These are phyloP conservation scores for Pyrrhoderma noxium DNA, from an alignment of 1,284 basidiomycete species.

Conservation along the genomic window DNA sequence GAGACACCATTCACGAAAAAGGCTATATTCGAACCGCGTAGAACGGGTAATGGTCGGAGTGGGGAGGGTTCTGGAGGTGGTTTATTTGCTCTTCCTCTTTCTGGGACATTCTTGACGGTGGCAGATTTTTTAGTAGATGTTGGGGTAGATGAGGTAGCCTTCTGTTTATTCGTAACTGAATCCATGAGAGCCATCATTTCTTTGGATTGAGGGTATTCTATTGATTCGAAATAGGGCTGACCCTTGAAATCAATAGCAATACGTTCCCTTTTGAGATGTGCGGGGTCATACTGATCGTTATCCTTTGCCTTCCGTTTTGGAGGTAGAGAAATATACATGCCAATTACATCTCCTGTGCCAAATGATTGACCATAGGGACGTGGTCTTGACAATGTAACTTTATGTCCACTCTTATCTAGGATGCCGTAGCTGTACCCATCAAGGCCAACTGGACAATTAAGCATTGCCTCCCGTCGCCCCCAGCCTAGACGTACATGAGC, in stretches of 20 bases:
- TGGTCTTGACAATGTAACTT: slow-evolving; percentile 78
- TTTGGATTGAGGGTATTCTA: slow-evolving; percentile 87
- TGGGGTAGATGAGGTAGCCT: slow-evolving; percentile 49
- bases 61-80: slow-evolving; percentile 28
- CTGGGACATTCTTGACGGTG: slow-evolving; percentile 58
- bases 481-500: slow-evolving; percentile 89
- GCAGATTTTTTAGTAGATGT: slow-evolving; percentile 56
- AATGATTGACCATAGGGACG: slow-evolving; percentile 73
- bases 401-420: slow-evolving; percentile 89
- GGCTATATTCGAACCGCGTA: slow-evolving; percentile 70
- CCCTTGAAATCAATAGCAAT: slow-evolving; percentile 93
- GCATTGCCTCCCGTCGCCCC: slow-evolving; percentile 83
- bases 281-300: slow-evolving; percentile 63
- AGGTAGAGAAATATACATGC: slow-evolving; percentile 90
- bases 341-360: slow-evolving; percentile 82
- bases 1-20: slow-evolving; percentile 93
- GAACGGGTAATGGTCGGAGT: slow-evolving; percentile 63
- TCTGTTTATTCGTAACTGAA: slow-evolving; percentile 35
- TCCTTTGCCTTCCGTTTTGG: slow-evolving; percentile 46
- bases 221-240: slow-evolving; percentile 93
- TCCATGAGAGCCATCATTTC: slow-evolving; percentile 91
- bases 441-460: slow-evolving; percentile 89
- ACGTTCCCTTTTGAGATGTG: slow-evolving; percentile 75
- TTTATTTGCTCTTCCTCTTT: slow-evolving; percentile 32
- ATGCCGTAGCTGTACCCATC: slow-evolving; percentile 93